A percentile compares a stretch with the other conserved stretches of the same genome.
phyloP scores from a whole-genome alignment of 2,329 filamentous ascomycete genomes.

The Alternaria arbusti region DNA sequence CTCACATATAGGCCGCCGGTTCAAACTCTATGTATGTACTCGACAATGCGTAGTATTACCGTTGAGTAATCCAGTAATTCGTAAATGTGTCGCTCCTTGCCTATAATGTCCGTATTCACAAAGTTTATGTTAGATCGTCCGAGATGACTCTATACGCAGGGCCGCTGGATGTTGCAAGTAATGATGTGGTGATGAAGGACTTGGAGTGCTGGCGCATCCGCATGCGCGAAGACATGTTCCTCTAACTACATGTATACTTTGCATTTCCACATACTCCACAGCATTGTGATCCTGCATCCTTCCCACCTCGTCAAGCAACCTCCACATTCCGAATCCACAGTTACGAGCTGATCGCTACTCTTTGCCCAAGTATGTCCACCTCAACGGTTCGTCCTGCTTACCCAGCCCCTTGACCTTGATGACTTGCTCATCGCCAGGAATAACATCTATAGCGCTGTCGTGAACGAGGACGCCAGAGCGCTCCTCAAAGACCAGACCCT shows the following conservation, averaged over 20 bases:
- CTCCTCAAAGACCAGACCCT: conserved; percentile 67
- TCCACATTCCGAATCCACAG: conserved; percentile 3
- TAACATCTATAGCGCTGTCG: conserved; percentile 64
- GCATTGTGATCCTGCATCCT: conserved; percentile 1
- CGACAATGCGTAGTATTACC: conserved; percentile 22
- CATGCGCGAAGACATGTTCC: conserved; percentile 10
- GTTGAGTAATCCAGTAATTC: conserved; percentile 18
- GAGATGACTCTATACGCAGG: background rate
- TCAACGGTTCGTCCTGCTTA: conserved; percentile 47
- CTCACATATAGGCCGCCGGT: conserved; percentile 37
- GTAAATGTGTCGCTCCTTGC: conserved; percentile 12
- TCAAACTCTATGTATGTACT: conserved; percentile 9
- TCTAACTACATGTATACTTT: background rate
- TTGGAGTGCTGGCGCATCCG: conserved; percentile 5
- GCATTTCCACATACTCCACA: background rate
- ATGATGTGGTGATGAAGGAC: conserved; percentile 15
- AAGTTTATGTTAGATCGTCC: background rate
- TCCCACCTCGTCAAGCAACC: background rate
- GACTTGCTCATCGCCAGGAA: conserved; percentile 64
- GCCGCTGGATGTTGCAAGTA: conserved; percentile 4
- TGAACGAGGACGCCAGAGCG: conserved; percentile 60
- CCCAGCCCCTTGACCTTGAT: conserved; percentile 53
- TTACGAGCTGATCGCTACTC: conserved; percentile 26
- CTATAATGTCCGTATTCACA: conserved; percentile 21
- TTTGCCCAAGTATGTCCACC: conserved; percentile 55